Evolutionary conservation across 805 yeast species (phyloP), one percentile per base, ranked within the genome.

Genomic region (Saccharomycopsis synnaedendra): DNA sequence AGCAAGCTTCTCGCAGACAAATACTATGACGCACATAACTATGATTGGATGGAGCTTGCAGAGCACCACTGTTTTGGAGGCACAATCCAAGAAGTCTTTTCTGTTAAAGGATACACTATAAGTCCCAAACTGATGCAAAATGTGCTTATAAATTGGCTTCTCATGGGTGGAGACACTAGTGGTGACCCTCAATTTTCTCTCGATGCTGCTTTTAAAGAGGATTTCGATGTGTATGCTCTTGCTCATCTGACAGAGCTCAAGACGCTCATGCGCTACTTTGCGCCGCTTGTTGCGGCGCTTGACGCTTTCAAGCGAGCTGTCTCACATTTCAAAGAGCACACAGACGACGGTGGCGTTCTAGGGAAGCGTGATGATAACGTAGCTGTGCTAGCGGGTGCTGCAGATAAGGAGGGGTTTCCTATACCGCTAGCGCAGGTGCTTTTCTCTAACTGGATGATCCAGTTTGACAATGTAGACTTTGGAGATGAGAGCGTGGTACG

Each of bases 381-480:
- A 6, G n/a, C 34, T 5, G 41, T 42, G 6, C 32, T 49, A 10
- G 47, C 49, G 34, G 31, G 27, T 9, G 49, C 46, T 29, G 48
- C 53, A 2, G 41, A 44, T 10, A 49, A 46, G 32, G 32, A 42
- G 6, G 51, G 51, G 11, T 39, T 52, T 8, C 55, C 55, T 31
- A 49, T 52, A 33, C 55, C 55, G 6, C 43, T 52, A 32, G 39
- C 53, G 3, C 55, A 52, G 38, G 47, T 48, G 32, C 33, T 52
- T 10, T 47, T 39, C 29, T 48, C 49, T 3, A 52, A 49, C 33
- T 52, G 55, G 55, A 42, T 52, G 43, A 47, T 49, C 30, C 51
- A 52, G 29, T 52, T 52, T 38, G 37, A 36, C 28, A 34, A n/a
- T 5, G 11, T 39, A 7, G 37, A 28, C 8, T 52, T 47, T 32